These are phyloP conservation scores for Chaetoscypha palmicola DNA, from an alignment of 2,329 filamentous ascomycete species.

Conservation along the genomic window DNA sequence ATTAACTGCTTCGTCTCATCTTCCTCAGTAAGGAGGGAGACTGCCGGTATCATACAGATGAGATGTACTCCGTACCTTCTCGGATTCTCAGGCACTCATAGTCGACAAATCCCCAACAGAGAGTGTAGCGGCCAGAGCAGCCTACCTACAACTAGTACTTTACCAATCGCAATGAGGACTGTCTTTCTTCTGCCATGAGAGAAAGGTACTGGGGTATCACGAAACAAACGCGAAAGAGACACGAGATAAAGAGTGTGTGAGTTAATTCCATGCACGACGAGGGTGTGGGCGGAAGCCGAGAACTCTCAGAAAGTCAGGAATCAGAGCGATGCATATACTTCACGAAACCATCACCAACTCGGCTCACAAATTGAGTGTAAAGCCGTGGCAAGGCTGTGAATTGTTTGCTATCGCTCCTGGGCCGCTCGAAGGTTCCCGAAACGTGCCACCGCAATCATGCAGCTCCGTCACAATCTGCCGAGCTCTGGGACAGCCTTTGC, in stretches of 20 bases:
- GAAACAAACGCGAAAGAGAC: not conserved
- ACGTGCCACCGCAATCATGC: slow-evolving; percentile 17
- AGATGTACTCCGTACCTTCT: no score
- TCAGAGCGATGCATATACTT: not conserved
- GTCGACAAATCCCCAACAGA: no score
- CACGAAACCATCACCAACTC: not conserved
- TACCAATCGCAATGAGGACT: no score
- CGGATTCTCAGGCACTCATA: no score
- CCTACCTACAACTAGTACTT: no score
- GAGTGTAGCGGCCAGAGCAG: no score
- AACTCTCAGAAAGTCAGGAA: not conserved
- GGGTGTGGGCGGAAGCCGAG: slow-evolving; percentile 16
- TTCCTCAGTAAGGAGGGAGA: no score
- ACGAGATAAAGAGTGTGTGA: slow-evolving; percentile 15
- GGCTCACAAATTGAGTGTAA: slow-evolving; percentile 8
- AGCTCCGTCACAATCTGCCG: slow-evolving; percentile 12
- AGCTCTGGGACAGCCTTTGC: slow-evolving; percentile 5
- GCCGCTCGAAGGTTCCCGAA: slow-evolving; percentile 4
- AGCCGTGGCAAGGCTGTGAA: slow-evolving; percentile 12
- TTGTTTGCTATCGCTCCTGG: slow-evolving; percentile 4
- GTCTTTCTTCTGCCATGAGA: no score
- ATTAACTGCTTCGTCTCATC: no score
- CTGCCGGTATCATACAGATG: no score
- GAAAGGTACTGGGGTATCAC: no score
- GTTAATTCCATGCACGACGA: slow-evolving; percentile 14